Evolutionary conservation across 805 yeast species (phyloP).

Genomic region (Saccharomycopsis sp.): DNA sequence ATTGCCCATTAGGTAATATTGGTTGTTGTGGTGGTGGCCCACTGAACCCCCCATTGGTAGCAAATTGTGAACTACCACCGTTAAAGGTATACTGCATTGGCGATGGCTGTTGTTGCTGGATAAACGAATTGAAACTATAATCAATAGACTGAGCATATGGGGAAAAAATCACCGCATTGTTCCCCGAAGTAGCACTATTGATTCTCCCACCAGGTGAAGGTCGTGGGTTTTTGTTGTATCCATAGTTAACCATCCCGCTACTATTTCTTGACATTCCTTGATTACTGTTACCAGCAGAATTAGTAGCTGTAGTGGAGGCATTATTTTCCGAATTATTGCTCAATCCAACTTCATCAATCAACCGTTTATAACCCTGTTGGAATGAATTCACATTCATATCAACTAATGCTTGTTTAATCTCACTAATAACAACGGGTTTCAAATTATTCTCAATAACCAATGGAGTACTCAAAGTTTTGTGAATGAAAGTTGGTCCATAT

Average conservation of each 20-base stretch:
- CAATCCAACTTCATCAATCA: constrained; percentile 89
- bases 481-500: constrained; percentile 72
- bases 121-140: too few species aligned
- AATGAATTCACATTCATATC: constrained; percentile 47
- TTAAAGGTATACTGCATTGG: not conserved
- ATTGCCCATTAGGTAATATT: too few species aligned
- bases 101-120: not conserved
- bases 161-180: too few species aligned
- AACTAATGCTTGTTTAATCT: constrained; percentile 55
- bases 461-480: constrained; percentile 72
- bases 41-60: too few species aligned
- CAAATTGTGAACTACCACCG: too few species aligned
- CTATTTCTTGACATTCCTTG: constrained; percentile 22
- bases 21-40: too few species aligned
- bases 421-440: constrained; percentile 51
- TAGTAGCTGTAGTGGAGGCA: constrained; percentile 5
- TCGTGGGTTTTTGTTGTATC: too few species aligned
- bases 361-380: constrained; percentile 67
- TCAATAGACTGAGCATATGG: too few species aligned
- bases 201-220: too few species aligned
- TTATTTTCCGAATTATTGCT: constrained; percentile 21
- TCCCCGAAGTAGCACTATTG: too few species aligned
- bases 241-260: not conserved
- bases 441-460: constrained; percentile 46
- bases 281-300: constrained; percentile 23